Evolutionary conservation across 495 filamentous ascomycete genomes (phyloP), one percentile per base, ranked within the genome.

Genomic region (Pyrenula aspistea): DNA sequence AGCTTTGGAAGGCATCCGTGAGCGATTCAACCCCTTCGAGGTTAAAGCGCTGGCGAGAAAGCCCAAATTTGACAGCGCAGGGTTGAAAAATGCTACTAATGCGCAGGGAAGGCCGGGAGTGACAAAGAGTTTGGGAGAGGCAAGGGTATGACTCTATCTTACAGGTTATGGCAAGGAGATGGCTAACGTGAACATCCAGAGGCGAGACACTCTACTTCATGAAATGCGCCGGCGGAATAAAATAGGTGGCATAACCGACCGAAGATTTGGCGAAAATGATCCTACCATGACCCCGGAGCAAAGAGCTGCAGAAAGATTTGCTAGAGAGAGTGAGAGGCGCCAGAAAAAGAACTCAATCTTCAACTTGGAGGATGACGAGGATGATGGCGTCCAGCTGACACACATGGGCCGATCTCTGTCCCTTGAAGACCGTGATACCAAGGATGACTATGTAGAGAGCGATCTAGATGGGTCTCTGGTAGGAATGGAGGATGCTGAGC

Each of bases 1-100:
- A 49, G 88, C 87, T 12, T 74, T 98, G 54, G 79, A 87, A 63
- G 79, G 79, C 53, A 96, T 97, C 65, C 86, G 93, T 60, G 91
- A 96, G 57, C 82, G 89, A 61, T 96, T 96, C 81, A 97, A 96
- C 70, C 93, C 93, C 2, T 98, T 97, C 68, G 93, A 98, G 68
- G 79, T 94, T 67, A 90, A 93, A 69, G 78, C 79, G 11, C 78
- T 82, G 22, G 71, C 80, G 0, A 73, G 80, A 24, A 81, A 82
- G 1, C 78, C 76, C 61, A 96, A 95, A 64, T 91, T 92, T 61
- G 83, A 89, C 47, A 76, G 83, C 42, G 80, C 81, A 1, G 89
- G 80, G 15, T 86, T 78, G 19, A 73, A 76, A 60, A 69, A 67
- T 24, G 74, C 67, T 53, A 77, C 73, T 51, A 84, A 78, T 66